Conservation (phyloP, 805 yeast genomes). For the Metahyphopichia silvanorum region DNA sequence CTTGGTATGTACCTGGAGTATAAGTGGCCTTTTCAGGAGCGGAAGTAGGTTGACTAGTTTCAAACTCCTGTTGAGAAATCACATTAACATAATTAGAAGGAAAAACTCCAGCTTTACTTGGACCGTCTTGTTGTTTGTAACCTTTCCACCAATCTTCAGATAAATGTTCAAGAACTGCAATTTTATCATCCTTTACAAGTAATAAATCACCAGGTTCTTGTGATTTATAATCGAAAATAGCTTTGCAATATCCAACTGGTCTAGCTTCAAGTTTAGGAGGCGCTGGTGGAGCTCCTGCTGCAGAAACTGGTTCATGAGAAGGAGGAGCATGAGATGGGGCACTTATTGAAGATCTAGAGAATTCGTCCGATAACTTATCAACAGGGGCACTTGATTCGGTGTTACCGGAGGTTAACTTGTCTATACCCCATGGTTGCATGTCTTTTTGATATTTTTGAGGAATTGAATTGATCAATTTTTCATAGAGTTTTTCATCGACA, state of each 20-base stretch:
- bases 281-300: constrained; percentile 16
- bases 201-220: constrained; percentile 74
- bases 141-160: constrained; percentile 95
- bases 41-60: constrained; percentile 15
- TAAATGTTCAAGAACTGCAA: constrained; percentile 67
- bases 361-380: constrained; percentile 4
- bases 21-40: constrained; percentile 7
- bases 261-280: constrained; percentile 13
- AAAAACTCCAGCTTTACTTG: constrained; percentile 70
- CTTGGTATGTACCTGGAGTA: constrained; percentile 10
- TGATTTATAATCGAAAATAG: constrained; percentile 69
- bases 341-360: constrained; percentile 8
- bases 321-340: constrained; percentile 6
- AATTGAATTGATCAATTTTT: constrained; percentile 46
- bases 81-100: constrained; percentile 80
- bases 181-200: constrained; percentile 62
- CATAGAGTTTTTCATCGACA: constrained; percentile 53
- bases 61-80: constrained; percentile 31
- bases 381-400: constrained; percentile 1
- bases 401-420: constrained; percentile 19
- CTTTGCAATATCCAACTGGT: constrained; percentile 49
- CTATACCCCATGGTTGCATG: constrained; percentile 45
- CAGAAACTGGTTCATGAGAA: constrained; percentile 6
- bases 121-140: constrained; percentile 27
- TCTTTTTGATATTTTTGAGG: constrained; percentile 59